These are phyloP conservation scores for Pyricularia sp. DNA, from an alignment of 2,329 filamentous ascomycete genomes.

Conservation along the genomic window DNA sequence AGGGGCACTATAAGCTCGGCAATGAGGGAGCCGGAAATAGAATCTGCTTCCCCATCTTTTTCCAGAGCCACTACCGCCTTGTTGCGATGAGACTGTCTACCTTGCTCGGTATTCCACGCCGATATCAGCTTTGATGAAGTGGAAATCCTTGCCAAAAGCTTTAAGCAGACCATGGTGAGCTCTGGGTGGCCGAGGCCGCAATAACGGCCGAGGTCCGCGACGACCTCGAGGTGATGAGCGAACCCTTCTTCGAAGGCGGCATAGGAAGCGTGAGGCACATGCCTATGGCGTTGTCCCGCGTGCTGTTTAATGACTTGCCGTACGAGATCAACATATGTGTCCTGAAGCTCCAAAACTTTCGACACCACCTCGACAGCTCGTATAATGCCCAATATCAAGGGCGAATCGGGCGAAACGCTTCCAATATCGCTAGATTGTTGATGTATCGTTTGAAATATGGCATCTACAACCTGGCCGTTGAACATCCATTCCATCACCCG, in stretches of 20 bases:
- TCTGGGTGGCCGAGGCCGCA: slow-evolving; percentile 76
- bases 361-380: slow-evolving; percentile 78
- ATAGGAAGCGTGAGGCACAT: slow-evolving; percentile 66
- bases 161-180: slow-evolving; percentile 70
- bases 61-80: slow-evolving; percentile 85
- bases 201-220: slow-evolving; percentile 78
- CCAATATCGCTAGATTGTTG: slow-evolving; percentile 66
- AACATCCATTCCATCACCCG: slow-evolving; percentile 98
- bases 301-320: slow-evolving; percentile 66
- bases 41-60: slow-evolving; percentile 67
- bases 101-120: slow-evolving; percentile 52
- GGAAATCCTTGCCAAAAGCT: slow-evolving; percentile 77
- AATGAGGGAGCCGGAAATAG: slow-evolving; percentile 67
- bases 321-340: slow-evolving; percentile 85
- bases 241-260: slow-evolving; percentile 90
- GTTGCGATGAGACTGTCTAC: slow-evolving; percentile 59
- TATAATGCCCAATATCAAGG: slow-evolving; percentile 69
- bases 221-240: slow-evolving; percentile 66
- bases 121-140: slow-evolving; percentile 74
- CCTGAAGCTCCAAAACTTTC: slow-evolving; percentile 74
- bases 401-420: slow-evolving; percentile 65
- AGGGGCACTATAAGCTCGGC: slow-evolving; percentile 58
- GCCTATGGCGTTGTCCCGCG: slow-evolving; percentile 44
- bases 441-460: slow-evolving; percentile 70
- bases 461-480: slow-evolving; percentile 77